Percentiles rank a stretch among this genome's conserved stretches.
Evolutionary conservation across 2,329 filamentous ascomycete genomes (phyloP).

Genomic region (Fusarium tanahbumbuense): DNA sequence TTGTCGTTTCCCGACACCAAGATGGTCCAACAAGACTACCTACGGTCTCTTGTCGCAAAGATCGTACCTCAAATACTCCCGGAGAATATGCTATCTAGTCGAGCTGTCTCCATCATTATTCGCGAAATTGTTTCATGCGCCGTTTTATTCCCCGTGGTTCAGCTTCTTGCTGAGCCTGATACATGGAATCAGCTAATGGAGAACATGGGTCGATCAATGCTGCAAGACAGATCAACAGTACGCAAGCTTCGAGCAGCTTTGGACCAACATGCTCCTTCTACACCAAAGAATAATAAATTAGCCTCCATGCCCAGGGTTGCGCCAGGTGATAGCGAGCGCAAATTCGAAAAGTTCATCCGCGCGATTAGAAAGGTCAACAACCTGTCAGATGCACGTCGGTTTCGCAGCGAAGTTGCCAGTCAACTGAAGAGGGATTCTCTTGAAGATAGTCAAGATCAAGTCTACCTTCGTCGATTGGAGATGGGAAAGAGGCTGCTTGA

Average conservation of each 20-base stretch:
- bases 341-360: conserved; percentile 94
- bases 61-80: conserved; percentile 82
- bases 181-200: conserved; percentile 98
- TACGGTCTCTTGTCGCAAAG: conserved; percentile 78
- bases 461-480: conserved; percentile 89
- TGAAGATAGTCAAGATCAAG: conserved; percentile 81
- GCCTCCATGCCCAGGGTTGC: conserved; percentile 81
- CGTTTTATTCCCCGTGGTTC: conserved; percentile 84
- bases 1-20: conserved; percentile 87
- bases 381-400: conserved; percentile 89
- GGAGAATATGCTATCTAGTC: conserved; percentile 78
- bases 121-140: conserved; percentile 93
- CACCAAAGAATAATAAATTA: conserved; percentile 72
- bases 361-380: conserved; percentile 90
- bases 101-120: conserved; percentile 82
- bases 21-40: conserved; percentile 86
- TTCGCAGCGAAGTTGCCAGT: conserved; percentile 90
- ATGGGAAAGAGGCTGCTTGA: conserved; percentile 92
- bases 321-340: conserved; percentile 86
- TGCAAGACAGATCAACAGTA: conserved; percentile 96
- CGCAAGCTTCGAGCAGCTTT: conserved; percentile 90
- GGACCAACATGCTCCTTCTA: conserved; percentile 92
- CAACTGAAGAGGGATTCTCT: conserved; percentile 88
- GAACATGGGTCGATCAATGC: conserved; percentile 83
- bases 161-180: conserved; percentile 87